Percentiles rank a stretch among this genome's conserved stretches.
phyloP scores from a whole-genome alignment of 495 filamentous ascomycete species.

The Hyaloscypha bicolor region DNA sequence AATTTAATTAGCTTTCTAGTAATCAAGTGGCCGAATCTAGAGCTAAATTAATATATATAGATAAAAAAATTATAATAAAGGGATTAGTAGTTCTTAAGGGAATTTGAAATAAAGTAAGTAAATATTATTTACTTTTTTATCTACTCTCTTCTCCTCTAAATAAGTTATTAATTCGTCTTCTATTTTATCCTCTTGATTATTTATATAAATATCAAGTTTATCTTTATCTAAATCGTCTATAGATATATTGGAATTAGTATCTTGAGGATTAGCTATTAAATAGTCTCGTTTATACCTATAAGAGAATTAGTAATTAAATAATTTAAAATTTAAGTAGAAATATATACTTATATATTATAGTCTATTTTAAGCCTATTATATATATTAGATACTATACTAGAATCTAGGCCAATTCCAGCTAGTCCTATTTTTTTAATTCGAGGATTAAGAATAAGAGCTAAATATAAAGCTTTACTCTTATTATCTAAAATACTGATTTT shows the following conservation, averaged over 20 bases:
- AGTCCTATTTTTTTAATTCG: slow-evolving; percentile 5
- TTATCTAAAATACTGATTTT: slow-evolving; percentile 2
- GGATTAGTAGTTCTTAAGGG: no score
- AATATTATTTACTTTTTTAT: not conserved
- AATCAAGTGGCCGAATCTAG: not conserved
- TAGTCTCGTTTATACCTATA: not conserved
- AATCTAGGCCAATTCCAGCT: not conserved
- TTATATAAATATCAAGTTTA: not conserved
- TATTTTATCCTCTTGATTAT: not conserved
- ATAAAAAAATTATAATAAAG: not conserved
- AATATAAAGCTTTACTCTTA: slow-evolving; percentile 14
- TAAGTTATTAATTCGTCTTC: not conserved
- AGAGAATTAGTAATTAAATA: not conserved
- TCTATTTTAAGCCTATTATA: not conserved
- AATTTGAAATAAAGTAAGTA: no score
- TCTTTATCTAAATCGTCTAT: not conserved
- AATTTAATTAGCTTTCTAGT: not conserved
- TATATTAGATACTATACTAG: not conserved
- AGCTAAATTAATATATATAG: not conserved
- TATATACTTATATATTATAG: not conserved
- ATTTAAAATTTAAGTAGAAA: not conserved
- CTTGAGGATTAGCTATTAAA: not conserved
- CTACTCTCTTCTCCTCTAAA: not conserved
- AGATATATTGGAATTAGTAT: not conserved
- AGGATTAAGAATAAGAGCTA: slow-evolving; percentile 15